phyloP scores from a whole-genome alignment of 352 stramenopile genomes.

The Globisporangium sylvaticum region DNA sequence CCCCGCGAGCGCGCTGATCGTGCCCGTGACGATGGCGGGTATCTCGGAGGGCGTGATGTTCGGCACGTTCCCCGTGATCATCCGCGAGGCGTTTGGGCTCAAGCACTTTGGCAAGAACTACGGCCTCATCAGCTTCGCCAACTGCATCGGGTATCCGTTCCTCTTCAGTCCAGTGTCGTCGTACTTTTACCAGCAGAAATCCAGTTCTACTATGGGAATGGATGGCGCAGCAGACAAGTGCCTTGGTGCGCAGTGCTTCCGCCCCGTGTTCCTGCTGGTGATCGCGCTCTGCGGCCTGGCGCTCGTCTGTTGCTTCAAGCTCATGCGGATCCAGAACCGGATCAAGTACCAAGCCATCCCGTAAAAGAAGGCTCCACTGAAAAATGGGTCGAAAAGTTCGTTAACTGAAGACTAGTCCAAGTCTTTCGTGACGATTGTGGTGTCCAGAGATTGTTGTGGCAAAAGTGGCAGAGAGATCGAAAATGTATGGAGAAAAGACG shows the following conservation, averaged over 20 bases:
- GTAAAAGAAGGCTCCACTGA: background rate
- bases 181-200: conserved; percentile 57
- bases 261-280: conserved; percentile 57
- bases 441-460: no score
- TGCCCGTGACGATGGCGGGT: conserved; percentile 59
- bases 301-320: conserved; percentile 42
- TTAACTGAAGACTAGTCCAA: background rate
- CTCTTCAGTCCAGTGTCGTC: conserved; percentile 74
- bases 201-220: conserved; percentile 13
- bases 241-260: conserved; percentile 55
- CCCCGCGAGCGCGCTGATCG: conserved; percentile 31
- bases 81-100: conserved; percentile 74
- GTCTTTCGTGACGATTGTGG: background rate
- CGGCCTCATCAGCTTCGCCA: conserved; percentile 73
- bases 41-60: conserved; percentile 81
- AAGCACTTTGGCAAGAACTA: conserved; percentile 86
- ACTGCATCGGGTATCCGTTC: conserved; percentile 78
- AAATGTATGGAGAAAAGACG: background rate
- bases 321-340: conserved; percentile 32
- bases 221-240: conserved; percentile 41
- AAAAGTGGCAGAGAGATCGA: background rate
- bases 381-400: background rate
- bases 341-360: conserved; percentile 16
- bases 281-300: conserved; percentile 53
- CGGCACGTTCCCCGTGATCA: conserved; percentile 72